Percentiles rank a stretch among this genome's conserved stretches.
These are phyloP conservation scores for Corymbia citriodora DNA, from an alignment of 441 rosid species.

Conservation along the genomic window DNA sequence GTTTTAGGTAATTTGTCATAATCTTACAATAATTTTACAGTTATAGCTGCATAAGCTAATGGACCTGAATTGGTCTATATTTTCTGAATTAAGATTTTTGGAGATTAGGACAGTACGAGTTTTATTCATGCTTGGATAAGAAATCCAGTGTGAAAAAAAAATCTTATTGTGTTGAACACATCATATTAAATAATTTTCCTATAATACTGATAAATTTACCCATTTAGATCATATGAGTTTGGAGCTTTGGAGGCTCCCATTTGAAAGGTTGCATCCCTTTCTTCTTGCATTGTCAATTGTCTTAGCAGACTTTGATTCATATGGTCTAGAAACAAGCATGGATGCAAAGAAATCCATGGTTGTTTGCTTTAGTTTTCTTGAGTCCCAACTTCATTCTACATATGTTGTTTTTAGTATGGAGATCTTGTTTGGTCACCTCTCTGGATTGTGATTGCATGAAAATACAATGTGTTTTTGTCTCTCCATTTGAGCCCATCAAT, in stretches of 20 bases:
- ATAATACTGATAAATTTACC: too few relatives aligned
- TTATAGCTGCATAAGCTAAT: too few relatives aligned
- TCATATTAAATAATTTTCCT: not conserved
- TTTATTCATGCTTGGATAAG: too few relatives aligned
- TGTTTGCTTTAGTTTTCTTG: not conserved
- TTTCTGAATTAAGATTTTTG: not conserved
- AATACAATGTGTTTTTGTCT: not conserved
- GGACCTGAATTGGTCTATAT: not conserved
- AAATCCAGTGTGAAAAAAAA: not conserved
- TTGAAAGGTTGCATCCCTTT: not conserved
- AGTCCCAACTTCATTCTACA: not conserved
- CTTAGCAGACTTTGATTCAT: not conserved
- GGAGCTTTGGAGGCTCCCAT: not conserved
- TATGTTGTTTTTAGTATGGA: fast-evolving
- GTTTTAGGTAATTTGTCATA: not conserved
- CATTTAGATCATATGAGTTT: not conserved
- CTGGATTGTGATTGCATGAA: fast-evolving
- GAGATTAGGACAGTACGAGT: not conserved
- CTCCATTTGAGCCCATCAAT: not conserved
- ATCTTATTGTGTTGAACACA: not conserved
- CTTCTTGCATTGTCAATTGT: not conserved
- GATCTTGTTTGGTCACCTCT: not conserved
- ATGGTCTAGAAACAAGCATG: too few relatives aligned
- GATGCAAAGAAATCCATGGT: not conserved
- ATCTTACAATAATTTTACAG: too few relatives aligned